A percentile compares a stretch with the other conserved stretches of the same genome.
Evolutionary conservation across 2,329 filamentous ascomycete species (phyloP).

Genomic region (Colletotrichum costaricense): DNA sequence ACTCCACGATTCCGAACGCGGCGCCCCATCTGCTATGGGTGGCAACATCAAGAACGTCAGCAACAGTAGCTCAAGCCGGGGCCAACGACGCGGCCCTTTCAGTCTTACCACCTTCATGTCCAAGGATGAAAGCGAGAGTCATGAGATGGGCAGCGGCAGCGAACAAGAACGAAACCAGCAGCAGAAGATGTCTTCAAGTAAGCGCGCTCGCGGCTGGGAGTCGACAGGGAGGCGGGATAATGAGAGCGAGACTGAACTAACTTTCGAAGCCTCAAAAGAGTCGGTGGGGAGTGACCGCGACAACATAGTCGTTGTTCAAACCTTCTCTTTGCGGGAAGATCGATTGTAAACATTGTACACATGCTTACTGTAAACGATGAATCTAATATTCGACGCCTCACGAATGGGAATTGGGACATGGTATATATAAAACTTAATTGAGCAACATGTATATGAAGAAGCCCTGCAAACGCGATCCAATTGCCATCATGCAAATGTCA

Average conservation of each 20-base stretch:
- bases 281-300: slow-evolving; percentile 19
- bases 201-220: slow-evolving; percentile 29
- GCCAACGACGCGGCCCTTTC: slow-evolving; percentile 38
- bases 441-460: background rate
- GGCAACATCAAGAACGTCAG: slow-evolving; percentile 18
- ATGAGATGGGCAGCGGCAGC: slow-evolving; percentile 16
- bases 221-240: slow-evolving; percentile 30
- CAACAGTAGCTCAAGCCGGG: slow-evolving; percentile 10
- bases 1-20: slow-evolving; percentile 16
- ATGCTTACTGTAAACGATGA: background rate
- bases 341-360: background rate
- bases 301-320: slow-evolving; percentile 29
- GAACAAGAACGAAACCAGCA: slow-evolving; percentile 11
- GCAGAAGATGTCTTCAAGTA: slow-evolving; percentile 9
- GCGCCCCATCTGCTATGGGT: slow-evolving; percentile 25
- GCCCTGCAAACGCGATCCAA: background rate
- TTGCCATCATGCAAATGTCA: background rate
- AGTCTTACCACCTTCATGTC: slow-evolving; percentile 43
- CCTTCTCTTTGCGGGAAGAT: slow-evolving; percentile 27
- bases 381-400: background rate
- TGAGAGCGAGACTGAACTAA: slow-evolving; percentile 36
- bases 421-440: background rate
- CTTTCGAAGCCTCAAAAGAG: slow-evolving; percentile 28
- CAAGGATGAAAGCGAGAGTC: slow-evolving; percentile 37
- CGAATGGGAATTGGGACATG: background rate